Conservation (phyloP, 2,329 filamentous ascomycete species). For the Botryotinia narcissicola region DNA sequence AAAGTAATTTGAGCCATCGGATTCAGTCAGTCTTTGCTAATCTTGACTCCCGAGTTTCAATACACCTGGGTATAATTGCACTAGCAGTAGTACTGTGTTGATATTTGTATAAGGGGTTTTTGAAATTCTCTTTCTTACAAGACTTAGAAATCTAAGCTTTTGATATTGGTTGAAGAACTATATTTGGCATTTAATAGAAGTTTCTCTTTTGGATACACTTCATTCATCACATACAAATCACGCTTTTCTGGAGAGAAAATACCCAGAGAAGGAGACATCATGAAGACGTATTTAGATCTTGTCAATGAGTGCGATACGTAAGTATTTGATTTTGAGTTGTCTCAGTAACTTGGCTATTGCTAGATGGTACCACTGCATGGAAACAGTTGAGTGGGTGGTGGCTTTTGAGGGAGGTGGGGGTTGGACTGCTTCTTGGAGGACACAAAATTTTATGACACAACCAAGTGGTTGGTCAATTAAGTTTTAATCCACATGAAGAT, state of each 20-base stretch:
- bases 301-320: conserved; percentile 55
- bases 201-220: background rate
- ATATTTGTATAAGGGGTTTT: background rate
- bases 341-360: background rate
- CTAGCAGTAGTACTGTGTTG: background rate
- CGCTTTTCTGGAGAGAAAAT: background rate
- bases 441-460: background rate
- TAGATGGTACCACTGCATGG: background rate
- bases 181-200: background rate
- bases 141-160: background rate
- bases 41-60: conserved; percentile 1
- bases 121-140: too few species aligned
- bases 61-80: background rate
- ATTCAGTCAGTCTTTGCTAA: background rate
- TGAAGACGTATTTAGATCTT: conserved; percentile 49
- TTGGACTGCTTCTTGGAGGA: background rate
- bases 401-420: background rate
- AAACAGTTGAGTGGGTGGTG: background rate
- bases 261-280: conserved; percentile 3
- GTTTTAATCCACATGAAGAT: background rate
- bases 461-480: background rate
- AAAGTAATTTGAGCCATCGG: background rate
- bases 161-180: background rate
- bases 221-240: background rate
- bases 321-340: conserved; percentile 32